Base-by-base conservation (phyloP, 2,329 filamentous ascomycete genomes). In the Fusarium sp. region DNA sequence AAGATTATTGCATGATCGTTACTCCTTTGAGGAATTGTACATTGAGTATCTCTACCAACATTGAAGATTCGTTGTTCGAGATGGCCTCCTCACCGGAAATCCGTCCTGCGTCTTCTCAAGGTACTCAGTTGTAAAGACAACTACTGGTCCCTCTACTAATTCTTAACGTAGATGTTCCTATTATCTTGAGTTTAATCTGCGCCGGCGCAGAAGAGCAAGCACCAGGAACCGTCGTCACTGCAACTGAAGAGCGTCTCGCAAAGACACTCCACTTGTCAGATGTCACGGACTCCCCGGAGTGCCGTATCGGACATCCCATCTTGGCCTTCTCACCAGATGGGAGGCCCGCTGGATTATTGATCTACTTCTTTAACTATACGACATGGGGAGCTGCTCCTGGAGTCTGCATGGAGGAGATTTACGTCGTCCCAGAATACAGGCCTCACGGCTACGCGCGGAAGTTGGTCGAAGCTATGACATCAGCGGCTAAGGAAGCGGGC, bases 341-440 rank as follows among this genome's bases (percentile, higher is more conserved):
- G 18, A 40, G 33, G 3, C 32, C 50, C 1, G 62, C 61, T 3
- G 62, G 64, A 33, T 12, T 67, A 1, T 19, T 66, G 4, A 67
- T 67, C 2, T 67, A 67, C 5, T 67, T 67, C 9, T 60, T 38
- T 13, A 67, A 67, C 13, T 67, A 67, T 5, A 60, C 62, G 2
- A 67, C 64, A 12, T 67, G 64, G 64, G 32, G 43, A 30, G 64
- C 64, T 4, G 16, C 50, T 5, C 64, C 64, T 9, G 62, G 64
- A 25, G 61, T 46, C 3, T 67, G 62, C 1, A 38, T 67, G 62
- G 64, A 67, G n/a, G 61, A 67, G 21, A 6, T 67, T 1, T 67
- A 67, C 0, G 62, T 67, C 0, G 50, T n/a, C 2, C 50, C 64
- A 0, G 50, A 50, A 3, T 52, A 67, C 16, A 50, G 64, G 10